Percentiles rank a stretch among this genome's conserved stretches.
These are phyloP conservation scores for Ustilago vetiveriae DNA, from an alignment of 1,284 basidiomycete species.

Conservation along the genomic window DNA sequence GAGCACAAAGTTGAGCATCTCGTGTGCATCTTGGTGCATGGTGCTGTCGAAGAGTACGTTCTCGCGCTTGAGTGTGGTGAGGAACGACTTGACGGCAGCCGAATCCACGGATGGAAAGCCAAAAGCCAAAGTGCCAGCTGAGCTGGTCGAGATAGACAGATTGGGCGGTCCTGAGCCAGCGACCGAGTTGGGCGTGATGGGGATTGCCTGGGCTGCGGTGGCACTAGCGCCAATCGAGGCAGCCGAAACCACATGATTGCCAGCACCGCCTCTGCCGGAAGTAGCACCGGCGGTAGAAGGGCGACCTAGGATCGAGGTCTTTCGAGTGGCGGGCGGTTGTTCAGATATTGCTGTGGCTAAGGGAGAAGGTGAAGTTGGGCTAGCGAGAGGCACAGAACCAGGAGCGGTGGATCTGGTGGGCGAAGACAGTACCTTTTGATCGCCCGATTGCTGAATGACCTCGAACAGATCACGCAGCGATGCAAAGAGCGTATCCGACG, in stretches of 20 bases:
- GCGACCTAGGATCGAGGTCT: slow-evolving; percentile 37
- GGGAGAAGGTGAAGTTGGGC: slow-evolving; percentile 26
- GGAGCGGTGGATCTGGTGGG: slow-evolving; percentile 29
- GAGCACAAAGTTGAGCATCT: slow-evolving; percentile 92
- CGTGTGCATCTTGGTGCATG: slow-evolving; percentile 85
- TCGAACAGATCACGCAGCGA: slow-evolving; percentile 49
- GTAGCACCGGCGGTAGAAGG: slow-evolving; percentile 27
- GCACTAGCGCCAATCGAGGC: slow-evolving; percentile 5
- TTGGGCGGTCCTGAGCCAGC: slow-evolving; percentile 22
- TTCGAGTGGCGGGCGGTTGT: slow-evolving; percentile 11
- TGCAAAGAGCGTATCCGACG: slow-evolving; percentile 43
- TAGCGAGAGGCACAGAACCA: slow-evolving; percentile 28
- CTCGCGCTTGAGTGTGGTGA: slow-evolving; percentile 54
- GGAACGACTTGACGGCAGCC: slow-evolving; percentile 51
- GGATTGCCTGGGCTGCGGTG: slow-evolving; percentile 30
- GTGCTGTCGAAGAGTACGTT: slow-evolving; percentile 63
- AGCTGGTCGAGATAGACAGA: slow-evolving; percentile 40
- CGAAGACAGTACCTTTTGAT: slow-evolving; percentile 26
- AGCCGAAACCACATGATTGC: slow-evolving; percentile 19
- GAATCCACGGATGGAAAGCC: slow-evolving; percentile 76
- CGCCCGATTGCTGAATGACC: slow-evolving; percentile 43
- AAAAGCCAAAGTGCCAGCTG: slow-evolving; percentile 80
- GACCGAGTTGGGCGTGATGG: slow-evolving; percentile 26
- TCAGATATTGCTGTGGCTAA: slow-evolving; percentile 9
- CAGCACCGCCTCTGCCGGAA: slow-evolving; percentile 31